Percentiles rank a stretch among this genome's conserved stretches.
Evolutionary conservation across 2,329 filamentous ascomycete genomes (phyloP).

Genomic region (Botrytis porri): DNA sequence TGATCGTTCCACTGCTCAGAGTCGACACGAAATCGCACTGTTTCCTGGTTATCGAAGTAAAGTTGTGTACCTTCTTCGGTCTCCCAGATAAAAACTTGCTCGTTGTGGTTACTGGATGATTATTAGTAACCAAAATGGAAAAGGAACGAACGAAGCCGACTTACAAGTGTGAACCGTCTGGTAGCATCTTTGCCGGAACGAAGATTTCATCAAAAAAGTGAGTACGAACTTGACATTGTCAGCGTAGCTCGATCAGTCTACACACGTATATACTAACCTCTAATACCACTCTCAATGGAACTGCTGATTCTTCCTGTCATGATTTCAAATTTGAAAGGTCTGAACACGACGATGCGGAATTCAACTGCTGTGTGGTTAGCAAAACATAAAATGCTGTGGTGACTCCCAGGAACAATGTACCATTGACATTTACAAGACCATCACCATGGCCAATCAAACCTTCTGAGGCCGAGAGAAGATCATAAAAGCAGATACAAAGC

Average conservation of each 20-base stretch:
- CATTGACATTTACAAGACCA: constrained; percentile 90
- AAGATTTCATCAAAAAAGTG: constrained; percentile 96
- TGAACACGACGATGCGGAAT: constrained; percentile 89
- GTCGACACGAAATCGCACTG: constrained; percentile 81
- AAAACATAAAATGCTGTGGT: neutral
- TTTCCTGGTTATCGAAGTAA: constrained; percentile 87
- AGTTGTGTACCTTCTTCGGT: constrained; percentile 67
- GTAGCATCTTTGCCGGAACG: constrained; percentile 70
- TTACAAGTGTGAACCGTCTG: constrained; percentile 74
- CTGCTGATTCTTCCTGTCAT: constrained; percentile 80
- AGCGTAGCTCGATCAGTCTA: neutral
- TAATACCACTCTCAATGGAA: constrained; percentile 68
- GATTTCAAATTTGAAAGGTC: constrained; percentile 93
- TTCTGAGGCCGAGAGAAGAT: constrained; percentile 84
- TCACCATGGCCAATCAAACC: constrained; percentile 91
- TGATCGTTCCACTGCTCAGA: constrained; percentile 91
- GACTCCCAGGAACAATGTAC: constrained; percentile 45
- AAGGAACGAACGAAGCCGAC: constrained; percentile 37
- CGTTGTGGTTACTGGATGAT: constrained; percentile 62
- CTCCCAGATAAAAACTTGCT: constrained; percentile 79
- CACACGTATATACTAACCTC: constrained; percentile 47
- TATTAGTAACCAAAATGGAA: constrained; percentile 16
- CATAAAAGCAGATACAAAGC: constrained; percentile 89
- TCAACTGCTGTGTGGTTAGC: constrained; percentile 59
- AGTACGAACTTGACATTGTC: constrained; percentile 58